Conservation (phyloP, 345 rosid genomes). For the Hibiscus trionum region DNA sequence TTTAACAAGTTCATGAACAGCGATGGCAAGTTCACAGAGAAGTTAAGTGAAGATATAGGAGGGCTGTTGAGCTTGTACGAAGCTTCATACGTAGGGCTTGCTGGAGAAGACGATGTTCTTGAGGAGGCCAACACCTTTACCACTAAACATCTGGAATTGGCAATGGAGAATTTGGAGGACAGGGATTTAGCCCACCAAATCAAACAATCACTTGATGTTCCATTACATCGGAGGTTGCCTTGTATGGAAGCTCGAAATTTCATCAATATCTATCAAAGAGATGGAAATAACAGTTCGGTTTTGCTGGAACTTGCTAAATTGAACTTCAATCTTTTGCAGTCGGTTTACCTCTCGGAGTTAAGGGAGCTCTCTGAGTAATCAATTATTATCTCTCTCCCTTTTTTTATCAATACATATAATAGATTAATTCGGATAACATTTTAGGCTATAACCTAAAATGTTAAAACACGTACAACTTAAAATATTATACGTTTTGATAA, state of each 20-base stretch:
- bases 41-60: neutral
- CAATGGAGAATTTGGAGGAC: neutral
- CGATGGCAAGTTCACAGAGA: neutral
- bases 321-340: slow-evolving; percentile 3
- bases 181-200: neutral
- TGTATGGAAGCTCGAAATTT: slow-evolving; percentile 6
- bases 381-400: too few species aligned
- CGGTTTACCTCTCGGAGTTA: neutral
- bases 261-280: neutral
- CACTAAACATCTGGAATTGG: neutral
- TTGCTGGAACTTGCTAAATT: neutral
- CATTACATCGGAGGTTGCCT: slow-evolving; percentile 3
- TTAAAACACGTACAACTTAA: too few species aligned
- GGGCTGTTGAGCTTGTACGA: slow-evolving; percentile 3
- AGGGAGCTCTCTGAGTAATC: neutral
- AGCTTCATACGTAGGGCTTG: neutral
- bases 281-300: neutral
- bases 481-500: too few species aligned
- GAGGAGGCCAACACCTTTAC: neutral
- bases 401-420: too few species aligned
- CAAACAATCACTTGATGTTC: slow-evolving; percentile 1
- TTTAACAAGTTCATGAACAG: neutral
- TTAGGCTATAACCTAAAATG: too few species aligned
- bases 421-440: too few species aligned
- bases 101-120: neutral